Evolutionary conservation across 1,139 yeast genomes (phyloP).

Genomic region (Saccharomyces hybrid): DNA sequence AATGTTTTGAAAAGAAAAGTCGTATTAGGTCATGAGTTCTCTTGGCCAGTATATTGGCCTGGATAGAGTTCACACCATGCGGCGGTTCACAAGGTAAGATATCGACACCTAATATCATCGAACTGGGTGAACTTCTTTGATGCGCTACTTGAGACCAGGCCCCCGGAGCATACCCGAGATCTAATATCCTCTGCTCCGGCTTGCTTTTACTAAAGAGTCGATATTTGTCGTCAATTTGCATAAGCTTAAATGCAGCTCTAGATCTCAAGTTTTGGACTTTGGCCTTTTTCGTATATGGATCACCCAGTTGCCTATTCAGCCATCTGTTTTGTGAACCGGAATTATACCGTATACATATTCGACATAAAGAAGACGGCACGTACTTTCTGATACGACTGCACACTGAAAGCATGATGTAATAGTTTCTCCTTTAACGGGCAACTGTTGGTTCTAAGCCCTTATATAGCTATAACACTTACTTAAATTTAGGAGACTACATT

Average conservation of each 20-base stretch:
- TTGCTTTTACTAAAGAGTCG: constrained; percentile 44
- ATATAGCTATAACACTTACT: not conserved
- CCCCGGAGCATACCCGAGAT: constrained; percentile 93
- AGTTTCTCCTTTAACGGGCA: not conserved
- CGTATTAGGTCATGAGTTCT: constrained; percentile 56
- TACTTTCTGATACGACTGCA: not conserved
- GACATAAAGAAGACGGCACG: not conserved
- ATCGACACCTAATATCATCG: constrained; percentile 80
- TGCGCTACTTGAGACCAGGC: constrained; percentile 88
- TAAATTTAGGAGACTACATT: not conserved
- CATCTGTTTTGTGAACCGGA: constrained; percentile 48
- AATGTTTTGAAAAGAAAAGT: constrained; percentile 45
- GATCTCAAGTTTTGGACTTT: constrained; percentile 59
- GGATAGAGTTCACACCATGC: constrained; percentile 67
- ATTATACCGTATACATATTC: constrained; percentile 11
- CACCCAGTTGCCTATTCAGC: constrained; percentile 63
- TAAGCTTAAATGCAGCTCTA: constrained; percentile 83
- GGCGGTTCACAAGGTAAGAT: constrained; percentile 75
- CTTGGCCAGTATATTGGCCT: constrained; percentile 75
- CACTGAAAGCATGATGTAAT: not conserved
- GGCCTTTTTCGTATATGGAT: constrained; percentile 60
- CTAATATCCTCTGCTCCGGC: constrained; percentile 52
- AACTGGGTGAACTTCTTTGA: constrained; percentile 47
- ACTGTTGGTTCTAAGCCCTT: not conserved
- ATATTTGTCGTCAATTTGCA: constrained; percentile 61